Base-by-base conservation (phyloP, 805 yeast species). In the Hanseniaspora hatyaiensis region DNA sequence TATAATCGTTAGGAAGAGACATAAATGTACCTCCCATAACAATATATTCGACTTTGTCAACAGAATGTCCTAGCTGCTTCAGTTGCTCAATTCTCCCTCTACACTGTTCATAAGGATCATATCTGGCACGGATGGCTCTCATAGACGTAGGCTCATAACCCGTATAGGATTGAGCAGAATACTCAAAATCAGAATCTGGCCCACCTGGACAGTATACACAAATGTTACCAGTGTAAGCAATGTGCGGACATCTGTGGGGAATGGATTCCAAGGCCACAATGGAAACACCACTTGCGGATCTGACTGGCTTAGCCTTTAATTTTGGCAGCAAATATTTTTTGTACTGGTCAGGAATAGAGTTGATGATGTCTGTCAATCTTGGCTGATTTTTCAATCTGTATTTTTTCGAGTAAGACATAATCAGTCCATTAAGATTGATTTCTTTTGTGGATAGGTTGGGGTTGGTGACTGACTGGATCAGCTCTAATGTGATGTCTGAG, bases 161-260 rank as follows among this genome's bases (percentile, higher is more conserved):
- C 0, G 98, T 92, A 60, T 92, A 92, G 3, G 96, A 87, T 66
- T 92, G 98, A 3, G 98, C 92, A 1, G 96, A 85, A 65, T 92
- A 92, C 62, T 92, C 98, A 60, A 92, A 92, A 66, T 92, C 98
- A 1, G 94, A 82, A 63, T 92, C 98, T 3, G 98, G 98, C 2
- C 98, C 98, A 51, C 98, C 98, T 4, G 98, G 98, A 67, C 98
- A 92, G 62, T 83, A 92, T 11, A 92, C 98, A 69, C 98, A 92
- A 52, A 92, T 92, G 60, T 92, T 92, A 52, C 98, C 98, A 0
- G 98, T 92, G 63, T 92, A 92, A 18, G 98, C 97, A 57, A 92
- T 92, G 65, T 92, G 98, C 23, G 98, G 98, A 65, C 98, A 92
- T 67, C 98, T 74, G 64, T 92, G 98, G 2, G 98, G 98, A 64